These are phyloP conservation scores for Neophaeococcomyces mojaviensis DNA, from an alignment of 2,329 filamentous ascomycete genomes.

Conservation along the genomic window DNA sequence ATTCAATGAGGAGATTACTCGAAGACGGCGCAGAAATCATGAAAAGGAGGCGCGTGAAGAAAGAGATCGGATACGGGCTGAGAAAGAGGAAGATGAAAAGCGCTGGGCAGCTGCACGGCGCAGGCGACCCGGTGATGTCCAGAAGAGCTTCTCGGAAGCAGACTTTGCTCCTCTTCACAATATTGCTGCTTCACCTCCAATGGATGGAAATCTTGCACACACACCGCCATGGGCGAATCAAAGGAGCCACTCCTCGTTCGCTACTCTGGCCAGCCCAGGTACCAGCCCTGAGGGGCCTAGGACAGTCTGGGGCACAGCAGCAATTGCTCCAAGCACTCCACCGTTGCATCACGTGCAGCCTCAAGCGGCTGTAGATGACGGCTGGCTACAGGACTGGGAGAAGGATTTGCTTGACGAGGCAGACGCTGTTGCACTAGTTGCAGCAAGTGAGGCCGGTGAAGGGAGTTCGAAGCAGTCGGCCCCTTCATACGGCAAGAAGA, in stretches of 20 bases:
- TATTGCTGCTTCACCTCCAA: conserved; percentile 21
- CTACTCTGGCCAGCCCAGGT: conserved; percentile 63
- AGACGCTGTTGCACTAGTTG: conserved; percentile 45
- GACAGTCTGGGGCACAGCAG: conserved; percentile 88
- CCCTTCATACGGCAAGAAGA: conserved; percentile 37
- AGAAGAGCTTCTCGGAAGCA: conserved; percentile 47
- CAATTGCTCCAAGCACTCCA: conserved; percentile 53
- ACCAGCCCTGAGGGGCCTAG: conserved; percentile 68
- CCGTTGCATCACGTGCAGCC: conserved; percentile 35
- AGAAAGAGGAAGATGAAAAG: conserved; percentile 67
- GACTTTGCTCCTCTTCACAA: conserved; percentile 57
- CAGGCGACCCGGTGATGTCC: conserved; percentile 44
- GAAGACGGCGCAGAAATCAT: conserved; percentile 64
- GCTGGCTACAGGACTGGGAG: conserved; percentile 81
- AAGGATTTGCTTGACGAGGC: conserved; percentile 63
- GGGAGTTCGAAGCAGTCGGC: conserved; percentile 19
- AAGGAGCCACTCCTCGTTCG: conserved; percentile 35
- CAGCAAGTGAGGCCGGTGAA: conserved; percentile 26
- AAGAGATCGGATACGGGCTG: conserved; percentile 72
- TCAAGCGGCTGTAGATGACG: conserved; percentile 55
- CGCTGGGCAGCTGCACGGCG: conserved; percentile 61
- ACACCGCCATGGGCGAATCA: conserved; percentile 36
- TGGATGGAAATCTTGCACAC: conserved; percentile 30
- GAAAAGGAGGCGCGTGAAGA: conserved; percentile 85
- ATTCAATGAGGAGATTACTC: conserved; percentile 70